These are phyloP conservation scores for Alternaria sp. DNA, from an alignment of 2,329 filamentous ascomycete species.

Conservation along the genomic window DNA sequence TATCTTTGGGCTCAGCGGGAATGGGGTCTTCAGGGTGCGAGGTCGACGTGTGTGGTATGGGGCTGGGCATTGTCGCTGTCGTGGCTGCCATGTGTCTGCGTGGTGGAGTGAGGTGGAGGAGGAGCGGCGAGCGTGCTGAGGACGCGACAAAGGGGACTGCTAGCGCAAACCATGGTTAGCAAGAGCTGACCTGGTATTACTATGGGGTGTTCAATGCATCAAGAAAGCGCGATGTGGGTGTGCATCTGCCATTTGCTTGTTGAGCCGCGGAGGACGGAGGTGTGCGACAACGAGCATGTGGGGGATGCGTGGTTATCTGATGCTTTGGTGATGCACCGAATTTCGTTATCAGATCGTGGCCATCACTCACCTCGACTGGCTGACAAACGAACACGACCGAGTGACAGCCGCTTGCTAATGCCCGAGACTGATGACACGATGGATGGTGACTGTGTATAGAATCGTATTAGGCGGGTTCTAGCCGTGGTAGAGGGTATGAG, in stretches of 20 bases:
- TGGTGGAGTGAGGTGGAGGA: slow-evolving; percentile 16
- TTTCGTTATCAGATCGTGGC: slow-evolving; percentile 43
- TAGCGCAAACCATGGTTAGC: slow-evolving; percentile 40
- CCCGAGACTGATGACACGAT: slow-evolving; percentile 20
- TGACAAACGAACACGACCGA: slow-evolving; percentile 25
- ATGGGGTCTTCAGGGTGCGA: slow-evolving; percentile 59
- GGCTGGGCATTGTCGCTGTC: slow-evolving; percentile 28
- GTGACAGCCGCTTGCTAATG: slow-evolving; percentile 21
- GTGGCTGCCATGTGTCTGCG: slow-evolving; percentile 33
- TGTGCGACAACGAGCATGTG: slow-evolving; percentile 9
- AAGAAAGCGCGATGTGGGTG: neutral
- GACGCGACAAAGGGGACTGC: slow-evolving; percentile 33
- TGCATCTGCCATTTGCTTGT: slow-evolving; percentile 4
- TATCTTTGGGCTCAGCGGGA: slow-evolving; percentile 51
- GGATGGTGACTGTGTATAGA: neutral
- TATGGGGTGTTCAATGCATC: neutral
- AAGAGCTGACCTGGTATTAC: slow-evolving; percentile 21
- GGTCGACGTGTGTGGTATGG: slow-evolving; percentile 53
- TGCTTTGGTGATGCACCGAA: slow-evolving; percentile 15
- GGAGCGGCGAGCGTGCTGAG: slow-evolving; percentile 20
- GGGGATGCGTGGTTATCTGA: slow-evolving; percentile 18
- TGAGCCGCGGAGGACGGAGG: slow-evolving; percentile 9
- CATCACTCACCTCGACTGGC: slow-evolving; percentile 26
- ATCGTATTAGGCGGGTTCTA: slow-evolving; percentile 5
- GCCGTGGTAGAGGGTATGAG: slow-evolving; percentile 9